Evolutionary conservation across 2,329 filamentous ascomycete genomes (phyloP).

Genomic region (Alternaria tenuissima): DNA sequence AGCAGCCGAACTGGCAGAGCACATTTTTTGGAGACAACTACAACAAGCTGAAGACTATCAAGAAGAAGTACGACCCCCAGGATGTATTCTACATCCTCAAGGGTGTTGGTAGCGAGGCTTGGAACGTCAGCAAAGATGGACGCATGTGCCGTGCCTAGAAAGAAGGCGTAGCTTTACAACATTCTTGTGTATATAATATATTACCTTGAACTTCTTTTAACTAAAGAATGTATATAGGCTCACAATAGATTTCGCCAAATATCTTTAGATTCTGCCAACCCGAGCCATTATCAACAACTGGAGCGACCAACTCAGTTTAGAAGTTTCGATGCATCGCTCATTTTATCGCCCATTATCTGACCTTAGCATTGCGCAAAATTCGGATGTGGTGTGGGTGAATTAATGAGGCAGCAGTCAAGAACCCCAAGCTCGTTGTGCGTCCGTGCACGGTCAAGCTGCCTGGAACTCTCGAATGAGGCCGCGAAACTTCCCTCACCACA

Average conservation of each 20-base stretch:
- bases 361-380: not conserved
- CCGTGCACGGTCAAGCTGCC: not conserved
- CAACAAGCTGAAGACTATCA: conserved; percentile 25
- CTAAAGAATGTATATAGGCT: not conserved
- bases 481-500: not conserved
- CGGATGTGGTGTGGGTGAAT: not conserved
- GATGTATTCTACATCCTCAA: conserved; percentile 29
- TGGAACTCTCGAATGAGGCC: not conserved
- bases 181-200: not conserved
- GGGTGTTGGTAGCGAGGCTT: conserved; percentile 34
- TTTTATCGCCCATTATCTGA: no score
- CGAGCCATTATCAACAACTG: not conserved
- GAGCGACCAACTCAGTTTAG: not conserved
- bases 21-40: conserved; percentile 38
- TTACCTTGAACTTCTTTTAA: not conserved
- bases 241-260: not conserved
- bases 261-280: not conserved
- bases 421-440: not conserved
- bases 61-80: conserved; percentile 34
- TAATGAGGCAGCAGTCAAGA: not conserved
- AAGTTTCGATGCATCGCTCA: not conserved
- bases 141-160: conserved; percentile 20
- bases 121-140: conserved; percentile 22
- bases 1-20: conserved; percentile 33
- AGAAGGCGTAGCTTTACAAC: not conserved